phyloP scores from a whole-genome alignment of 495 filamentous ascomycete species.

The Annulohypoxylon bovei region DNA sequence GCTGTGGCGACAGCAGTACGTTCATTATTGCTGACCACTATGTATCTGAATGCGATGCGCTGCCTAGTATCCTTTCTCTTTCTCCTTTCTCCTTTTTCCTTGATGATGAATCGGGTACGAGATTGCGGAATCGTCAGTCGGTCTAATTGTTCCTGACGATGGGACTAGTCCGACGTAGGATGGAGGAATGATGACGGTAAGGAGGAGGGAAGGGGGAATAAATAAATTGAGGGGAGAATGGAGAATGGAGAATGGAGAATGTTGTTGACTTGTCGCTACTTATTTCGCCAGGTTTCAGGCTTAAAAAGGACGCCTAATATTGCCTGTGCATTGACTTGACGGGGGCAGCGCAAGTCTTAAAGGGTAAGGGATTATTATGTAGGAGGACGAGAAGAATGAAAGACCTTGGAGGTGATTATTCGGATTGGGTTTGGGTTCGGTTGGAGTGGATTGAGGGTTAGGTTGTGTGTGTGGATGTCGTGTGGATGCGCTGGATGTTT shows the following conservation, averaged over 20 bases:
- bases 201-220: conserved; percentile 4
- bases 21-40: conserved; percentile 56
- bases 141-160: background rate
- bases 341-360: conserved; percentile 3
- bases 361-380: conserved; percentile 3
- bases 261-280: conserved; percentile 30
- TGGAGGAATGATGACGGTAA: background rate
- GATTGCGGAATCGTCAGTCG: background rate
- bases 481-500: conserved; percentile 11
- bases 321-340: conserved; percentile 21
- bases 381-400: background rate
- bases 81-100: background rate
- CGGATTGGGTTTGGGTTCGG: conserved; percentile 5
- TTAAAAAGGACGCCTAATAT: conserved; percentile 23
- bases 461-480: conserved; percentile 14
- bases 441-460: conserved; percentile 6
- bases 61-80: background rate
- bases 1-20: conserved; percentile 62
- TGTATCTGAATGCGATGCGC: conserved; percentile 5
- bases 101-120: background rate
- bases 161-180: background rate
- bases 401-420: conserved; percentile 9
- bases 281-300: conserved; percentile 20
- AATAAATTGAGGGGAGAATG: conserved; percentile 30
- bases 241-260: conserved; percentile 13